Evolutionary conservation across 192 early-diverging fungal species (phyloP), one percentile per base, ranked within the genome.

Genomic region (Rhizoclosmatium sp.): DNA sequence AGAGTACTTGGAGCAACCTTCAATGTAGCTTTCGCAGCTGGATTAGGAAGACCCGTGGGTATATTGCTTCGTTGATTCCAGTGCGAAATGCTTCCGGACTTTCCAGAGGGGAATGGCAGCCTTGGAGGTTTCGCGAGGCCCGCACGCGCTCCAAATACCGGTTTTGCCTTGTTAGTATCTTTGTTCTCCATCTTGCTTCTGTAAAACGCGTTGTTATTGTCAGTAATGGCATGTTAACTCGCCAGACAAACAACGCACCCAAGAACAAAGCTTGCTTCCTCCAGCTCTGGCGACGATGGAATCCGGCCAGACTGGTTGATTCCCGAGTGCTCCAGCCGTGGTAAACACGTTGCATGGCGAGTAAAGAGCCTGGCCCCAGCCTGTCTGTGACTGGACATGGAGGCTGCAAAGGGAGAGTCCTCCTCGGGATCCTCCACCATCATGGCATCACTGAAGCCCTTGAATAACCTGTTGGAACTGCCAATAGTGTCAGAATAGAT

Each of bases 341-440:
- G 49, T 21, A 71, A 16, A 45, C 69, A 71, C 4, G 69, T 71
- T n/a, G 48, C 51, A 39, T 71, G 69, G 16, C 91, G 93, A 79
- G 87, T 92, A 88, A 93, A 95, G 14, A 62, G 60, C 23, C 60
- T 62, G 60, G 60, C 14, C 0, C 21, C 21, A 7, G 19, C 21
- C 19, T 19, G 10, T 14, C 19, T 9, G 10, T 9, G 54, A 56
- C 19, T 56, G 54, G 10, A 9, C 9, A 62, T 21, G 0, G 23
- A 62, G 7, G 60, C 0, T 0, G 60, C 21, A 21, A 62, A 62
- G 7, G 60, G 60, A 9, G 60, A 62, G 21, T 23, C 60, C 5
- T 62, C 60, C 31, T 31, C 31, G 31, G 31, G 31, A 31, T 31
- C 31, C 31, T 31, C 31, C 31, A 31, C 31, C 31, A 31, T 31